These are phyloP conservation scores for Phytophthora cryptogea DNA, from an alignment of 352 stramenopile species.

Conservation along the genomic window DNA sequence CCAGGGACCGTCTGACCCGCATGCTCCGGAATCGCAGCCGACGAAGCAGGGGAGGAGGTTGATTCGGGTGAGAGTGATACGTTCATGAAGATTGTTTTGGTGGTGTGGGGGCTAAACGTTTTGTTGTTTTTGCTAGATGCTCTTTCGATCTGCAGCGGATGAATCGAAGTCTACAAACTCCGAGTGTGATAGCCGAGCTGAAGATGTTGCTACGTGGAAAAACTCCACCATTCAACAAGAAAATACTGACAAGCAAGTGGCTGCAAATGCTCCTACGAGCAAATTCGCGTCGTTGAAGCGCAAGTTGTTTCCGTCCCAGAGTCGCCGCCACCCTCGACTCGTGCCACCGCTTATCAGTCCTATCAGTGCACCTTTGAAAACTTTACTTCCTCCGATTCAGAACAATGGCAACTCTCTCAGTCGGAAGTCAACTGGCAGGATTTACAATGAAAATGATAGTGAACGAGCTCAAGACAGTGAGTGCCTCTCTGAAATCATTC, in stretches of 20 bases:
- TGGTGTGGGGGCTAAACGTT: background rate
- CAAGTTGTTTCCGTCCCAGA: constrained; percentile 58
- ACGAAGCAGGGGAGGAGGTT: constrained; percentile 39
- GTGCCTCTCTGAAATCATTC: background rate
- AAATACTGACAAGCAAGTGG: constrained; percentile 7
- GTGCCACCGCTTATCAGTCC: constrained; percentile 57
- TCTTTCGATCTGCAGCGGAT: constrained; percentile 42
- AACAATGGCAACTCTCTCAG: constrained; percentile 7
- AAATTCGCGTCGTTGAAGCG: constrained; percentile 60
- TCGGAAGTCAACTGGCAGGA: background rate
- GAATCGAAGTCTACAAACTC: constrained; percentile 1
- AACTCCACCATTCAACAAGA: background rate
- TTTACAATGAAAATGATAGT: background rate
- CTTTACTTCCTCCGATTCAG: constrained; percentile 4
- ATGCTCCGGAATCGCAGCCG: constrained; percentile 27
- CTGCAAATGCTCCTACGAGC: constrained; percentile 12
- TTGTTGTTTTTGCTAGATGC: constrained; percentile 37
- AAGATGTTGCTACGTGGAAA: constrained; percentile 8
- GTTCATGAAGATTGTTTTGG: background rate
- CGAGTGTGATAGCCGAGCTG: constrained; percentile 17
- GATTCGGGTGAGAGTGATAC: constrained; percentile 34
- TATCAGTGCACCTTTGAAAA: constrained; percentile 19
- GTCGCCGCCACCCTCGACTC: constrained; percentile 45
- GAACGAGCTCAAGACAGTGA: constrained; percentile 12
- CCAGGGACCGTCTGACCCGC: constrained; percentile 20